Conservation (phyloP, 495 filamentous ascomycete species). For the Aspergillus saccharolyticus region DNA sequence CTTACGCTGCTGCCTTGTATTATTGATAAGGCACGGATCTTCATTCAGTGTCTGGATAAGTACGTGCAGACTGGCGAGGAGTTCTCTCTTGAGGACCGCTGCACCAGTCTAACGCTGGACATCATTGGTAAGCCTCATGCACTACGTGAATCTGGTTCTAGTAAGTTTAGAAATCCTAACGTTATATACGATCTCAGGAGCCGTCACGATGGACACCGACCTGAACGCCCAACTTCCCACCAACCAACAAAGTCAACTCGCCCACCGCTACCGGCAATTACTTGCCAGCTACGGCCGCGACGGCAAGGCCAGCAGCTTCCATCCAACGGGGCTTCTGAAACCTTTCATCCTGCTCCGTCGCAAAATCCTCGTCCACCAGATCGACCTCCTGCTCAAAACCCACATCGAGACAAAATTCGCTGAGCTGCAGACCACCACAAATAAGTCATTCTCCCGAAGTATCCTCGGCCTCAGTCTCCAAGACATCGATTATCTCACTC, state of each 20-base stretch:
- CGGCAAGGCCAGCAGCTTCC: background rate
- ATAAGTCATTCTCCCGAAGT: background rate
- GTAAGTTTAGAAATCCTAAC: background rate
- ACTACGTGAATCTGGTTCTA: background rate
- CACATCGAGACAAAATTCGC: constrained; percentile 7
- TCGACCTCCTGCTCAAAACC: background rate
- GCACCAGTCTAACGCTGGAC: constrained; percentile 17
- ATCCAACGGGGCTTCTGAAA: background rate
- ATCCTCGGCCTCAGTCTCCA: constrained; percentile 9
- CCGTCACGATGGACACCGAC: constrained; percentile 8
- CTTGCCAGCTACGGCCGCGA: constrained; percentile 1
- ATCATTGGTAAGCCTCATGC: constrained; percentile 24
- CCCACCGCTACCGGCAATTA: constrained; percentile 7
- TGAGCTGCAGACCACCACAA: background rate
- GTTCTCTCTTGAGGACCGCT: constrained; percentile 15
- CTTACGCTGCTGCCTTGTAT: constrained; percentile 31
- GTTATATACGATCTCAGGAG: constrained; percentile 3
- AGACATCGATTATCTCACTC: background rate
- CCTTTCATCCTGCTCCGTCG: background rate
- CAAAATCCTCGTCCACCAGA: background rate
- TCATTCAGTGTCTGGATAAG: constrained; percentile 24
- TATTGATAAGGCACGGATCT: constrained; percentile 31
- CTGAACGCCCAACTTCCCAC: background rate
- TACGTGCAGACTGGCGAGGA: constrained; percentile 19
- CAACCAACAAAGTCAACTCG: background rate